These are phyloP conservation scores for Yamadazyma endophytica DNA, from an alignment of 805 yeast genomes.

Conservation along the genomic window DNA sequence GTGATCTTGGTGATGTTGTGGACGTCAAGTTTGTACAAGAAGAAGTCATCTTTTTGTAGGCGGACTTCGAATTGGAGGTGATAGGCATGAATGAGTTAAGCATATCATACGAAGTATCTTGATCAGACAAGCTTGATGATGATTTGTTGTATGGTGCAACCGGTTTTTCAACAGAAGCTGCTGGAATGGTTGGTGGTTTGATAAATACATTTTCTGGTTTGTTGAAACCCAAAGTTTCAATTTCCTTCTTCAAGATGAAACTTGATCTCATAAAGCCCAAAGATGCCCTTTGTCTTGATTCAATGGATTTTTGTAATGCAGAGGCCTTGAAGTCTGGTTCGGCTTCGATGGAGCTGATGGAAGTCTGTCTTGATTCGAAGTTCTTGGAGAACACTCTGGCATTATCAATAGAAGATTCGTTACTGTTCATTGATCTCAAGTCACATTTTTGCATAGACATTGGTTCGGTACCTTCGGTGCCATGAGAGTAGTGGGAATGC, in stretches of 20 bases:
- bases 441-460: conserved; percentile 11
- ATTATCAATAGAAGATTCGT: conserved; percentile 6
- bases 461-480: conserved; percentile 14
- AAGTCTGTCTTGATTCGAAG: conserved; percentile 10
- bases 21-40: conserved; percentile 10
- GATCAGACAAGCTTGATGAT: conserved; percentile 2
- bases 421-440: conserved; percentile 9
- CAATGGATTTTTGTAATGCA: conserved; percentile 11
- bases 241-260: conserved; percentile 38
- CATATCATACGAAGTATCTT: conserved; percentile 8
- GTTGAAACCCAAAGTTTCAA: conserved; percentile 29
- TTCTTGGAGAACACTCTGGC: conserved; percentile 10
- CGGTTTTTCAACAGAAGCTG: conserved; percentile 4
- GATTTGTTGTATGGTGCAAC: too few species aligned
- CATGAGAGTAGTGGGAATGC: conserved; percentile 30
- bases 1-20: conserved; percentile 3
- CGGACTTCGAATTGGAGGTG: conserved; percentile 4
- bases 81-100: conserved; percentile 13
- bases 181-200: conserved; percentile 14
- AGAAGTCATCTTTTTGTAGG: conserved; percentile 7
- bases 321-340: conserved; percentile 11
- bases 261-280: conserved; percentile 42
- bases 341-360: conserved; percentile 12
- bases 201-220: conserved; percentile 27
- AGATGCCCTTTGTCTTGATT: conserved; percentile 29